These are phyloP conservation scores for Butyriboletus appendiculatus DNA, from an alignment of 1,284 basidiomycete species.

Conservation along the genomic window DNA sequence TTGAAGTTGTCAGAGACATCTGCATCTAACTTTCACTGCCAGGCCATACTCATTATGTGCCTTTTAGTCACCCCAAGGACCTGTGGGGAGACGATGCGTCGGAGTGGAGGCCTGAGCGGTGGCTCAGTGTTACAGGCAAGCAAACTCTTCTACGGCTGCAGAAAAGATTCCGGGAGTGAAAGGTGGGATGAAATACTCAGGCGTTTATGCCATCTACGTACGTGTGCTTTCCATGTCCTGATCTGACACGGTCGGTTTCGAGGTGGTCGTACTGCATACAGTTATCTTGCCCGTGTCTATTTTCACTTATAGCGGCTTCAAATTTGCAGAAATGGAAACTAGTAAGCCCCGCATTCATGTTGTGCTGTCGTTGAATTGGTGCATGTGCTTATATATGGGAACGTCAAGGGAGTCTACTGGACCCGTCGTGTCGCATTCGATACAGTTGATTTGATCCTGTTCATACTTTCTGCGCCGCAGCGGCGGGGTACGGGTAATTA, in stretches of 20 bases:
- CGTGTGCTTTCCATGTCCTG: conserved; percentile 1
- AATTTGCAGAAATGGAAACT: too few species aligned
- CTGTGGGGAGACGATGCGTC: conserved; percentile 38
- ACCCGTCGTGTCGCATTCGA: conserved; percentile 7
- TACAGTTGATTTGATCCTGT: too few species aligned
- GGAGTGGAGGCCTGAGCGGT: conserved; percentile 45
- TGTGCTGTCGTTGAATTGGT: too few species aligned
- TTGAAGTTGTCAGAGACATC: too few species aligned
- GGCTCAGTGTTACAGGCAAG: conserved; percentile 34
- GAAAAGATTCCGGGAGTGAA: conserved; percentile 23
- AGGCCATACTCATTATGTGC: conserved; percentile 39
- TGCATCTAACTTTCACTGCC: too few species aligned
- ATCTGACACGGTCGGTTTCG: too few species aligned
- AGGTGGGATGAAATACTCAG: conserved; percentile 22
- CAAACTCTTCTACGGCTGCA: not conserved
- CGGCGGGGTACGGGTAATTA: too few species aligned
- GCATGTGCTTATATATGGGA: conserved; percentile 5
- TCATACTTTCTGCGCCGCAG: too few species aligned
- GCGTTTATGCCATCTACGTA: conserved; percentile 33
- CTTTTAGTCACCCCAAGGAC: conserved; percentile 31
- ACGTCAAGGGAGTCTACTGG: conserved; percentile 26
- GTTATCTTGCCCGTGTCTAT: not conserved
- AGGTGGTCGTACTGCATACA: conserved; percentile 44
- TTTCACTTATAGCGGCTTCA: conserved; percentile 18
- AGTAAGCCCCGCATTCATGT: too few species aligned